These are phyloP conservation scores for Cicer chorassanicum DNA, from an alignment of 306 rosid genomes.

Conservation along the genomic window DNA sequence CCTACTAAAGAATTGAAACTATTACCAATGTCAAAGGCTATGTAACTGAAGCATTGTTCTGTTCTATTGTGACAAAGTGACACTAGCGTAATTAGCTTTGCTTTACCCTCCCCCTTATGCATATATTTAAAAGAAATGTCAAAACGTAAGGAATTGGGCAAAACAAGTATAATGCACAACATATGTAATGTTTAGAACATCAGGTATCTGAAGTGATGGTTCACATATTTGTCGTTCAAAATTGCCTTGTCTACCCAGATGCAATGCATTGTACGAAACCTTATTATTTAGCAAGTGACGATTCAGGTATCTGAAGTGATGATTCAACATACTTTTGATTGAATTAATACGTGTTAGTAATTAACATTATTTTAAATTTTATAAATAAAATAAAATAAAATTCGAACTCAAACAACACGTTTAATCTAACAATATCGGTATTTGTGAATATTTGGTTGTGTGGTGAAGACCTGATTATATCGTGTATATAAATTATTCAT, in stretches of 20 bases:
- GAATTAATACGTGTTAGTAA: too few species aligned
- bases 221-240: conserved; percentile 3
- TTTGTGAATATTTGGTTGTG: too few species aligned
- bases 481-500: too few species aligned
- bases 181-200: neutral
- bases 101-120: neutral
- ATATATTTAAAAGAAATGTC: conserved; percentile 3
- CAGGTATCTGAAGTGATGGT: neutral
- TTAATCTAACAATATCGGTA: too few species aligned
- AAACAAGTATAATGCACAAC: conserved; percentile 6
- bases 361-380: too few species aligned
- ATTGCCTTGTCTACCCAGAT: neutral
- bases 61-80: conserved; percentile 36
- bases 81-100: neutral
- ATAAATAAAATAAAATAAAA: too few species aligned
- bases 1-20: conserved; percentile 18
- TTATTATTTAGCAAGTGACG: too few species aligned
- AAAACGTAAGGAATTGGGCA: neutral
- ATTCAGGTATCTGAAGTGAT: too few species aligned
- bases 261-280: neutral
- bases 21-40: conserved; percentile 22
- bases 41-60: conserved; percentile 19
- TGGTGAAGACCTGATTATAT: too few species aligned
- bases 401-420: too few species aligned
- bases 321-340: too few species aligned